Conservation (phyloP, 2,329 filamentous ascomycete species). For the Hysterium pulicare region DNA sequence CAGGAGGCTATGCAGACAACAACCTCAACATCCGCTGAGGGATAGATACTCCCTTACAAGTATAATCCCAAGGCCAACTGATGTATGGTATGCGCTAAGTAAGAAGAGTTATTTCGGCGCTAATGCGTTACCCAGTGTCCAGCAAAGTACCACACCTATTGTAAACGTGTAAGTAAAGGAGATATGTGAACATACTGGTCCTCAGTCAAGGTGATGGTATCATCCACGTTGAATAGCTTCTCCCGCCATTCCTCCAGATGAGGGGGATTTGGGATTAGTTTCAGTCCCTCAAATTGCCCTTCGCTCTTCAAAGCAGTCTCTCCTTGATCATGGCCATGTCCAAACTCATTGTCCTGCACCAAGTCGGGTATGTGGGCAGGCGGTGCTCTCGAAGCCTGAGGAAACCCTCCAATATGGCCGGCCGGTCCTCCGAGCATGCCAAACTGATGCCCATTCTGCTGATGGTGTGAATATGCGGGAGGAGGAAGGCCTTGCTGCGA, state of each 20-base stretch:
- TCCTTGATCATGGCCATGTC: slow-evolving; percentile 14
- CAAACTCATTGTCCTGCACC: slow-evolving; percentile 12
- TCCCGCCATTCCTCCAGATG: slow-evolving; percentile 67
- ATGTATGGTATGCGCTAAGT: too few species aligned
- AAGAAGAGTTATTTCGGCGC: too few species aligned
- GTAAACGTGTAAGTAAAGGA: too few species aligned
- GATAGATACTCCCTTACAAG: too few species aligned
- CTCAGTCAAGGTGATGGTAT: slow-evolving; percentile 67
- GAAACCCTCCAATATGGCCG: slow-evolving; percentile 13
- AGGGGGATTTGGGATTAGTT: slow-evolving; percentile 63
- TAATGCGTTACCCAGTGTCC: too few species aligned
- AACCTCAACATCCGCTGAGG: too few species aligned
- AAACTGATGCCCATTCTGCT: slow-evolving; percentile 21
- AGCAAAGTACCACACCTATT: too few species aligned
- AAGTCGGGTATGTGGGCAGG: slow-evolving; percentile 12
- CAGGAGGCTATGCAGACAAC: too few species aligned
- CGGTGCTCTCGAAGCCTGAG: slow-evolving; percentile 11
- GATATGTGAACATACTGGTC: slow-evolving; percentile 57
- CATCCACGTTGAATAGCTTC: slow-evolving; percentile 71
- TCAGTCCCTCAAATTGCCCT: slow-evolving; percentile 52
- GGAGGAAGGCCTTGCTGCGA: slow-evolving; percentile 20
- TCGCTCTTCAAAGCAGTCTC: slow-evolving; percentile 44
- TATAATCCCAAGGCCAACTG: too few species aligned
- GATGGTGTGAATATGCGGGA: slow-evolving; percentile 11
- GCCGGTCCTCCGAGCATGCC: slow-evolving; percentile 18